Evolutionary conservation across 2,329 filamentous ascomycete species (phyloP), one percentile per base, ranked within the genome.

Genomic region (Microdochium paspali): DNA sequence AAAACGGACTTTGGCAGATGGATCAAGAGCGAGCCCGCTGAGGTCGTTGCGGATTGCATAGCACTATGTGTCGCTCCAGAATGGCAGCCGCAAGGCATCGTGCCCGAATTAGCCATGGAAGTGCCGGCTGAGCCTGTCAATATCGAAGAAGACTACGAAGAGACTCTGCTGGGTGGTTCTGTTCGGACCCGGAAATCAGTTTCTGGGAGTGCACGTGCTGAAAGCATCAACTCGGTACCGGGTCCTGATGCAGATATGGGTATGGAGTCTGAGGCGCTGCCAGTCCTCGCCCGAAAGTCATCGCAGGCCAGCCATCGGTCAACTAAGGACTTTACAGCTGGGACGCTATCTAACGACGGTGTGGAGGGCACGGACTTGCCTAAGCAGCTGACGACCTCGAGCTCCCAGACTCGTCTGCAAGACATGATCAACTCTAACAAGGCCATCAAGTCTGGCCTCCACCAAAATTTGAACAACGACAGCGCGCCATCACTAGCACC

Each of bases 1-100:
- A 79, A 90, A 59, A 82, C 75, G 1, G 87, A 93, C 57, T 76
- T 80, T 51, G 82, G 84, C 39, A 80, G 87, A 46, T 93, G 85
- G 84, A 78, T 88, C 57, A 88, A 86, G 55, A 85, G 83, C 55
- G 86, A 90, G 53, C 81, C 87, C 7, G 80, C 86, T 1, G 87
- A 91, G 61, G 82, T 93, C 2, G 84, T 90, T 1, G 84, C 85
- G 2, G 82, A 88, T 54, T 93, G 88, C 54, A 84, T 89, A 71
- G 79, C 77, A 46, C 72, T 90, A n/a, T 84, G 77, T 49, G 56
- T 66, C 4, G 53, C 58, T 1, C 48, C 56, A 13, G 62, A 63
- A 3, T 47, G 51, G 24, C 47, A 55, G 18, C 48, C 50, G 10
- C 50, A 50, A 4, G 50, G 56, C 24, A 24, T 44, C 24, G 30